Evolutionary conservation across 768 basidiomycete species (phyloP).

Genomic region (Tricholoma matsutake): DNA sequence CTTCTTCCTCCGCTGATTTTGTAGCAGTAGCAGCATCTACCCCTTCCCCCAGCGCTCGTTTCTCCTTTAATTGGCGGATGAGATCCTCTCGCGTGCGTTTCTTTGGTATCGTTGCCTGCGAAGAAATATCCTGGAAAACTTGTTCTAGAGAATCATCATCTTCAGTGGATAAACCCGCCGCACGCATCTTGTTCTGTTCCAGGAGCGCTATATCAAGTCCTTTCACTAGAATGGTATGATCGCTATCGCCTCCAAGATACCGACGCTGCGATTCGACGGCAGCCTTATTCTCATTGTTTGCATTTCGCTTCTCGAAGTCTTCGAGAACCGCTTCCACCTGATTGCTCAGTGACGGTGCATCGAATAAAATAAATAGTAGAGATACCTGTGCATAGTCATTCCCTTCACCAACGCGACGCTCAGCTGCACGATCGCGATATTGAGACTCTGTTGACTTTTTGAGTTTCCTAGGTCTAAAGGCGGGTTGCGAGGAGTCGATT

Average conservation of each 20-base stretch:
- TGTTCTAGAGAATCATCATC: slow-evolving; percentile 84
- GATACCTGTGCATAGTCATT: slow-evolving; percentile 73
- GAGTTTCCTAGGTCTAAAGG: slow-evolving; percentile 81
- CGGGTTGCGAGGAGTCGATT: slow-evolving; percentile 50
- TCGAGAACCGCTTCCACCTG: slow-evolving; percentile 80
- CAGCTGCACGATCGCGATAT: slow-evolving; percentile 77
- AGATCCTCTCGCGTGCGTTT: slow-evolving; percentile 82
- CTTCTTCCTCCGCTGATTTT: slow-evolving; percentile 28
- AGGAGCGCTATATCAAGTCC: slow-evolving; percentile 86
- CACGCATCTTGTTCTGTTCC: slow-evolving; percentile 77
- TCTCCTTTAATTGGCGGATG: slow-evolving; percentile 67
- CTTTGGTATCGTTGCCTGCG: slow-evolving; percentile 30
- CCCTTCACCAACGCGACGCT: slow-evolving; percentile 61
- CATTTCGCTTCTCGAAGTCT: slow-evolving; percentile 70
- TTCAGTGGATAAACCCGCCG: slow-evolving; percentile 44
- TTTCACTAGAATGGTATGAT: slow-evolving; percentile 86
- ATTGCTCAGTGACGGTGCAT: slow-evolving; percentile 3
- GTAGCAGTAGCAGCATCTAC: slow-evolving; percentile 13
- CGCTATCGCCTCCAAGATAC: slow-evolving; percentile 81
- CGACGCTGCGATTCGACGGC: slow-evolving; percentile 70
- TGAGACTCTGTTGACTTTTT: slow-evolving; percentile 51
- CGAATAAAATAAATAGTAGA: not conserved
- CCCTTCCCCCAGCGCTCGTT: slow-evolving; percentile 36
- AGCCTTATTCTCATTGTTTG: slow-evolving; percentile 52
- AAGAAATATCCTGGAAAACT: slow-evolving; percentile 52